Evolutionary conservation across 23 red algal genomes (phyloP).

Genomic region (Agarophyton chilense): DNA sequence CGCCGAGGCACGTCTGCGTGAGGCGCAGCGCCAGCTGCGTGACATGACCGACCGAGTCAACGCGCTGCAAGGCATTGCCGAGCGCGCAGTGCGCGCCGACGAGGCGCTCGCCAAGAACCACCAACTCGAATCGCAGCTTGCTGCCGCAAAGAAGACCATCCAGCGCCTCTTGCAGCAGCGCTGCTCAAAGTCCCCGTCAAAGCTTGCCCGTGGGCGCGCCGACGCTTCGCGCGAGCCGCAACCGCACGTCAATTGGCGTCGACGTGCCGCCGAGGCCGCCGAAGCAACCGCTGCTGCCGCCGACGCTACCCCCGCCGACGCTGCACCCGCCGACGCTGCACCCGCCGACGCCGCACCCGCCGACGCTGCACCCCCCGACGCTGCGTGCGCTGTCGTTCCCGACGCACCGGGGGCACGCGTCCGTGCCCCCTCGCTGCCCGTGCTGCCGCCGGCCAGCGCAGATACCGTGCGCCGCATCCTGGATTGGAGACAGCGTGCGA

Average conservation of each 20-base stretch:
- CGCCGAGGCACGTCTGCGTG: constrained; percentile 1
- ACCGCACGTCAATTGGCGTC: background rate
- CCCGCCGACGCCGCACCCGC: too few relatives aligned
- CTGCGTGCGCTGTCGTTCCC: too few relatives aligned
- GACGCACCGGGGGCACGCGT: too few relatives aligned
- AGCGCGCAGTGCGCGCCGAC: constrained; percentile 3
- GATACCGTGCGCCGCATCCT: constrained; percentile 34
- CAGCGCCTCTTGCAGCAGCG: constrained; percentile 47
- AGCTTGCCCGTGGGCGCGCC: background rate
- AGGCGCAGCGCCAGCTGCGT: constrained; percentile 8
- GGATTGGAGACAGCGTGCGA: constrained; percentile 49
- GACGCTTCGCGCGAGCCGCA: background rate
- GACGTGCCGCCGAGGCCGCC: background rate
- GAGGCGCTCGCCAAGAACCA: constrained; percentile 18
- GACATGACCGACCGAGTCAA: constrained; percentile 35
- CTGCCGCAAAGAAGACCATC: constrained; percentile 56
- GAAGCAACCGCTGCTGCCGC: background rate
- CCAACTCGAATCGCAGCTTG: constrained; percentile 22
- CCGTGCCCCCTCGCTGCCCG: too few relatives aligned
- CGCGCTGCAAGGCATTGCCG: constrained; percentile 30
- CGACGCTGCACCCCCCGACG: too few relatives aligned
- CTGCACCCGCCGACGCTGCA: background rate
- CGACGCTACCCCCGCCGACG: too few relatives aligned
- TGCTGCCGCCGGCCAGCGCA: background rate
- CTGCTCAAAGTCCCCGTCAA: background rate